These are phyloP conservation scores for Bipolaris bicolor DNA, from an alignment of 2,329 filamentous ascomycete species.

Conservation along the genomic window DNA sequence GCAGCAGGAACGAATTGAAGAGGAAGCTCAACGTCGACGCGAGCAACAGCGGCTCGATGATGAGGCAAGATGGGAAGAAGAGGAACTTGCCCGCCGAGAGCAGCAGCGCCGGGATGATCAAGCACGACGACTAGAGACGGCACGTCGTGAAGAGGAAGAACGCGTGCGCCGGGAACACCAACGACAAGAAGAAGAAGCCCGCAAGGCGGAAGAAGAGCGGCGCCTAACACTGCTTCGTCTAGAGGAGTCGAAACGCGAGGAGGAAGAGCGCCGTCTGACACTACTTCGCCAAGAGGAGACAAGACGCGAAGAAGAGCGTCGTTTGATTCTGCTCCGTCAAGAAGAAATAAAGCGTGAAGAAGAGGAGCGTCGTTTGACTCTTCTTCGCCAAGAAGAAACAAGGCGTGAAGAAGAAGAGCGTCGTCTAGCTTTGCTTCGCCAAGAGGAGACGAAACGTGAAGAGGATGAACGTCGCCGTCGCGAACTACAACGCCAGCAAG, in stretches of 20 bases:
- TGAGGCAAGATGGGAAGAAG: slow-evolving; percentile 27
- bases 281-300: slow-evolving; percentile 26
- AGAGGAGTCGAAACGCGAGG: slow-evolving; percentile 29
- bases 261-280: slow-evolving; percentile 29
- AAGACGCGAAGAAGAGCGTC: slow-evolving; percentile 11
- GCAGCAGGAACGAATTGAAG: slow-evolving; percentile 39
- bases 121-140: slow-evolving; percentile 22
- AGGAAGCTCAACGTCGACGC: slow-evolving; percentile 30
- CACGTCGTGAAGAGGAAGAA: slow-evolving; percentile 29
- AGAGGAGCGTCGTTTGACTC: slow-evolving; percentile 15
- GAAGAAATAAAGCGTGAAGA: slow-evolving; percentile 8
- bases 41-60: slow-evolving; percentile 29
- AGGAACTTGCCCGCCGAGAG: slow-evolving; percentile 24
- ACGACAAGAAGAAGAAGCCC: slow-evolving; percentile 7
- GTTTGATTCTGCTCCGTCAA: not conserved
- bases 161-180: slow-evolving; percentile 10
- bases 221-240: slow-evolving; percentile 15
- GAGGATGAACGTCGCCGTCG: slow-evolving; percentile 23
- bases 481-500: slow-evolving; percentile 38
- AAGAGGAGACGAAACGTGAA: slow-evolving; percentile 12
- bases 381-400: too few species aligned
- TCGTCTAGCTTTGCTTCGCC: slow-evolving; percentile 1
- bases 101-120: slow-evolving; percentile 30
- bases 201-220: slow-evolving; percentile 2
- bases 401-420: slow-evolving; percentile 22